Base-by-base conservation (phyloP, 2,329 filamentous ascomycete genomes). In the Scedosporium apiospermum region DNA sequence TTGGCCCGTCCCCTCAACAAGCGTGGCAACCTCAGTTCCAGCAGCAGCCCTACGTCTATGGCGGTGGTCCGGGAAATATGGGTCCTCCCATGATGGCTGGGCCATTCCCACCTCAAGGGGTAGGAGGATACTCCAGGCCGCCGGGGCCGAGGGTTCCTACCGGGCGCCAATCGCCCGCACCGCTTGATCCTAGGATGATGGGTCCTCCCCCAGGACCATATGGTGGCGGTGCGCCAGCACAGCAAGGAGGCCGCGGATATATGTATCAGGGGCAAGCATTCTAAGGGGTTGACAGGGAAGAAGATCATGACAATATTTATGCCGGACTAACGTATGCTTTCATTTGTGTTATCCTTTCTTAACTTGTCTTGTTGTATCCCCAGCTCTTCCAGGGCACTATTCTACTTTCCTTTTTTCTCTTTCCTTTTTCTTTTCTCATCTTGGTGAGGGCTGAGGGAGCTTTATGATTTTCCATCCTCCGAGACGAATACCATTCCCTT, bases 191-290 rank as follows among this genome's bases (percentile, higher is more conserved):
- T 27, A 18, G 57, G 21, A 41, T 41, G 57, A 58, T 58, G 57
- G 57, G 57, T 4, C 57, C 57, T 41, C 12, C 57, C 10, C 27
- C 3, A 21, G 57, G 26, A 6, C 26, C 16, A 6, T 34, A 59
- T 26, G n/a, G 42, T 18, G 41, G 27, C 27, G 27, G 27, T 21
- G 27, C 26, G 10, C 57, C 30, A n/a, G 23, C 57, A 9, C 38
- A 30, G 38, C 18, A 21, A 34, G 41, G 58, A 16, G 57, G 60
- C 7, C 34, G 27, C 21, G 60, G 60, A 38, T 38, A 18, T 21
- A 21, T 49, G 21, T 41, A 62, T 42, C 51, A 62, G 34, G 60
- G 60, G 12, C 38, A 57, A 23, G 51, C 64, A 6, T 67, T 67
- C 59, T 66, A 61, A 55, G 42, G 9, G 6, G 23, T 14, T 23